These are phyloP conservation scores for Tetrapisispora phaffii DNA, from an alignment of 805 yeast genomes.

Conservation along the genomic window DNA sequence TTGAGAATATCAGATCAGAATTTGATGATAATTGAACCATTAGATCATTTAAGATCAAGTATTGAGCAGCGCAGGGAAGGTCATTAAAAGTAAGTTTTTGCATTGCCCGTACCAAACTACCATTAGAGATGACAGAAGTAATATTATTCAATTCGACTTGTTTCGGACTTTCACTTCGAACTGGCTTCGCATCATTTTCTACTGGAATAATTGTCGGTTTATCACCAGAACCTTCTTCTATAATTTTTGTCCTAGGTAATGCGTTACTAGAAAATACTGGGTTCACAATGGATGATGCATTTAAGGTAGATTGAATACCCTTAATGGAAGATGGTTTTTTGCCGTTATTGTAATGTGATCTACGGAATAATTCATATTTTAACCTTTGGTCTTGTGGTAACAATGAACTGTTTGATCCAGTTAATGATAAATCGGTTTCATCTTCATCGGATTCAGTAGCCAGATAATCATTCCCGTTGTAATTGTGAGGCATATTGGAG, in stretches of 20 bases:
- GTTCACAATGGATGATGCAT: conserved; percentile 21
- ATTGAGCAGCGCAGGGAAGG: conserved; percentile 87
- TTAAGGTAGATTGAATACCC: background rate
- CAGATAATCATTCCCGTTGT: conserved; percentile 20
- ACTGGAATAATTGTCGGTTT: conserved; percentile 58
- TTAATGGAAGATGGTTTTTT: background rate
- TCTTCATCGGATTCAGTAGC: conserved; percentile 23
- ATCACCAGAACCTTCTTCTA: conserved; percentile 60
- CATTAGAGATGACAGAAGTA: conserved; percentile 28
- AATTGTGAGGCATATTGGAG: conserved; percentile 39
- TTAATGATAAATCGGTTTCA: conserved; percentile 21
- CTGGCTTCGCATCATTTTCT: conserved; percentile 9
- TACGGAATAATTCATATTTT: conserved; percentile 8
- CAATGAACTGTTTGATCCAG: conserved; percentile 8
- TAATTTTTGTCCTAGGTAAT: conserved; percentile 55
- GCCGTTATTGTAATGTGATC: background rate
- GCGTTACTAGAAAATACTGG: conserved; percentile 66
- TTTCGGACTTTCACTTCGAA: conserved; percentile 4
- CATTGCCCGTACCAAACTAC: conserved; percentile 29
- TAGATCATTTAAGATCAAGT: conserved; percentile 74
- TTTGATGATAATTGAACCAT: conserved; percentile 51
- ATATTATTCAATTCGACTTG: conserved; percentile 18
- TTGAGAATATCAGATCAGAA: conserved; percentile 74
- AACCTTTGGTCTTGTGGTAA: conserved; percentile 6
- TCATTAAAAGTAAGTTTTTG: conserved; percentile 57